Conservation (phyloP, 164 flowering plant genomes). For the Santalum album region DNA sequence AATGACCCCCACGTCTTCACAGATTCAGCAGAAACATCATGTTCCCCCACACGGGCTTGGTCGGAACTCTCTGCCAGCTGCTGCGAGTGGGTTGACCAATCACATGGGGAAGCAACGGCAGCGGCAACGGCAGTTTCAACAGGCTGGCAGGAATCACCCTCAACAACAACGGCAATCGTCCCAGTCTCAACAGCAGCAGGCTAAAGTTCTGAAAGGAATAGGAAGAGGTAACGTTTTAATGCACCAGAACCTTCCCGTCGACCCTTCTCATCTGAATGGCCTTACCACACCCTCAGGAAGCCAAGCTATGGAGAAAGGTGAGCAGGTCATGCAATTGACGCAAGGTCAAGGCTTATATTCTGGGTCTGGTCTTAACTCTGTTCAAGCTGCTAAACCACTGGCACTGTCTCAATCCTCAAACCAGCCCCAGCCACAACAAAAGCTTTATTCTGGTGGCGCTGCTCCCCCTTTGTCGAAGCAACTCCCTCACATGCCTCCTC, state of each 20-base stretch:
- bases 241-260: conserved; percentile 48
- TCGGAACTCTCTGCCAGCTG: conserved; percentile 42
- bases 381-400: conserved; percentile 37
- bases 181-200: conserved; percentile 54
- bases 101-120: conserved; percentile 64
- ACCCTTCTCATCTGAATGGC: conserved; percentile 52
- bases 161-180: not conserved
- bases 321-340: conserved; percentile 42
- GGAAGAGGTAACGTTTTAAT: conserved; percentile 53
- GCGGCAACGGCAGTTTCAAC: conserved; percentile 6
- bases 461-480: conserved; percentile 36
- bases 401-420: conserved; percentile 34
- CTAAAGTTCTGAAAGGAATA: conserved; percentile 58
- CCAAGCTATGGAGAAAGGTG: conserved; percentile 54
- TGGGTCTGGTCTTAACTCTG: conserved; percentile 34
- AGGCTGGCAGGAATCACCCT: not conserved
- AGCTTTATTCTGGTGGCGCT: conserved; percentile 31
- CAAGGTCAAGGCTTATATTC: conserved; percentile 45
- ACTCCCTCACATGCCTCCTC: conserved; percentile 30
- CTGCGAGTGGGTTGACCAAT: conserved; percentile 31
- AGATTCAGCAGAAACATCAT: conserved; percentile 59
- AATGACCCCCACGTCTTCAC: conserved; percentile 45
- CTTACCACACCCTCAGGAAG: conserved; percentile 34
- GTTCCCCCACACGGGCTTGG: conserved; percentile 38
- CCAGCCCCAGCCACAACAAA: conserved; percentile 45